Base-by-base conservation (phyloP, 208 protist species). In the Leishmania lainsoni region DNA sequence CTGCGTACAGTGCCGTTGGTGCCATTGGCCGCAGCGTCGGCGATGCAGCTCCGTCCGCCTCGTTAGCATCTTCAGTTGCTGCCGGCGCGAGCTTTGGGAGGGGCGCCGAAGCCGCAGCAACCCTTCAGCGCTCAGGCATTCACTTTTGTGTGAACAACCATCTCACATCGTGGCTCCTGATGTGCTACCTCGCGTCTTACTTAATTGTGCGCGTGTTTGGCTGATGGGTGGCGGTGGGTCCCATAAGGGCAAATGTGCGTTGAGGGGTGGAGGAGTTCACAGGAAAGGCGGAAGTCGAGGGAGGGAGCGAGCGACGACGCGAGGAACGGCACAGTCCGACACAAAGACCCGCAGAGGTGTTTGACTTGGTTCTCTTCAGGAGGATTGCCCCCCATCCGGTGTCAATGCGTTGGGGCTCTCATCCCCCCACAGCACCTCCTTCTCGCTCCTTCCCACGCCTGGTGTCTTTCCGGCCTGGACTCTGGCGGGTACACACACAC, bases 131-230 rank as follows among this genome's bases (percentile, higher is more conserved):
- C 26, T 29, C 51, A 22, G 45, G 56, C 35, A 20, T 66, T 52
- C 51, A 51, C 16, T 29, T 72, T 12, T 51, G 52, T 35, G 39
- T 9, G 14, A 75, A 16, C 32, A 29, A 8, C 49, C 35, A 63
- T 51, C 49, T 81, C 45, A 10, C 49, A 22, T 70, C 45, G 79
- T 82, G 79, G 79, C 22, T 76, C 20, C 35, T 77, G 29, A 35
- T 29, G 35, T 82, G 79, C 56, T 65, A 61, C 79, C 52, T 82
- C 17, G 79, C 79, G 22, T 32, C 8, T 8, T 77, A 78, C n/a
- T 78, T 77, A 29, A 49, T 68, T 42, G 17, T 75, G 48, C 79
- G 79, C 61, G 70, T 82, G 6, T 51, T 51, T 6, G 32, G 1
- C 12, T 72, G 42, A 78, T 29, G 48, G 22, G 26, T 10, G 8